These are phyloP conservation scores for Hippophae rhamnoides DNA, from an alignment of 306 rosid species.

Conservation along the genomic window DNA sequence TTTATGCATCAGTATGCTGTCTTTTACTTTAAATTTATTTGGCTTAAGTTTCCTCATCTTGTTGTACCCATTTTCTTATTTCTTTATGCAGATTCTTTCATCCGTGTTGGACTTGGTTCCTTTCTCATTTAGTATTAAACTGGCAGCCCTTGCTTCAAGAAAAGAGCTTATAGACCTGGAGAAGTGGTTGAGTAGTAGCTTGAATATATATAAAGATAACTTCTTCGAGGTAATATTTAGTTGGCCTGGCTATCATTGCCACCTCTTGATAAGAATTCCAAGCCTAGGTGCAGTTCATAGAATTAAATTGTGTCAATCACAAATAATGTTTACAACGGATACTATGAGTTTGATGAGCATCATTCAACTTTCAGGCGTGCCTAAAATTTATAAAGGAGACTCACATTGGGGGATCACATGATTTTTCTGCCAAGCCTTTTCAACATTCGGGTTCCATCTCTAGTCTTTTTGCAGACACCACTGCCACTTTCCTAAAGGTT, in stretches of 20 bases:
- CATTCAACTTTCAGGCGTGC: slow-evolving; percentile 61
- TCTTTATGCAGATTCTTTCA: slow-evolving; percentile 54
- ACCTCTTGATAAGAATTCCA: neutral
- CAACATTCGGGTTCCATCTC: slow-evolving; percentile 56
- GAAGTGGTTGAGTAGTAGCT: slow-evolving; percentile 71
- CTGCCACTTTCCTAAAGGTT: slow-evolving; percentile 68
- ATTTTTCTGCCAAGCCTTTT: slow-evolving; percentile 56
- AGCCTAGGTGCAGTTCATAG: neutral
- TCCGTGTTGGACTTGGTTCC: slow-evolving; percentile 63
- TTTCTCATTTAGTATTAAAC: slow-evolving; percentile 57
- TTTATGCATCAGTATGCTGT: neutral
- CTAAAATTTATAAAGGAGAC: slow-evolving; percentile 66
- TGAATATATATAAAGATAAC: slow-evolving; percentile 51
- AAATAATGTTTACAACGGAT: slow-evolving; percentile 1
- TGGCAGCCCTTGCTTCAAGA: slow-evolving; percentile 81
- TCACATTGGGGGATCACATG: slow-evolving; percentile 65
- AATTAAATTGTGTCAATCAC: neutral
- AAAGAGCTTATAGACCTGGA: slow-evolving; percentile 79
- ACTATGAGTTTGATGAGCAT: slow-evolving; percentile 13
- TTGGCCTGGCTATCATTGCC: neutral
- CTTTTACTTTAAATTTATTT: neutral
- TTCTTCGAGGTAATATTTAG: slow-evolving; percentile 67
- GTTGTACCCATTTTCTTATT: slow-evolving; percentile 10
- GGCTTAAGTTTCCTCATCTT: neutral
- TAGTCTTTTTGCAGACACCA: slow-evolving; percentile 49